Conservation (phyloP, 2,329 filamentous ascomycete genomes). For the Phymatotrichopsis omnivora region DNA sequence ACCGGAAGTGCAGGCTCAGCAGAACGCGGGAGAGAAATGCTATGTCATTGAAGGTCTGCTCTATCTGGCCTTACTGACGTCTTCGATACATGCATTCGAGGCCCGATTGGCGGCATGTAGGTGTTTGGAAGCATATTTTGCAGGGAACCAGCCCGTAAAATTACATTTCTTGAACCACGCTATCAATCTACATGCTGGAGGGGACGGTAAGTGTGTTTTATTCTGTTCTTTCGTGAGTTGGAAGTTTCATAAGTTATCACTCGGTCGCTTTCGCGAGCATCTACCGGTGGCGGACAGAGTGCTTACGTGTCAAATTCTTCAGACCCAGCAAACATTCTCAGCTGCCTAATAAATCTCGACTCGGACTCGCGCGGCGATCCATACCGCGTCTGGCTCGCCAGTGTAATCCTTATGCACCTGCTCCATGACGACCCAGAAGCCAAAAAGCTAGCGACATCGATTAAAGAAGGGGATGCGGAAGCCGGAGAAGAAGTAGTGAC, state of each 20-base stretch:
- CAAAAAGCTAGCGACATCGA: slow-evolving; percentile 66
- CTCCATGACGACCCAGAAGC: slow-evolving; percentile 69
- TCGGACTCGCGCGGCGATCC: slow-evolving; percentile 55
- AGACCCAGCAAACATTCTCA: slow-evolving; percentile 78
- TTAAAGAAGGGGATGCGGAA: slow-evolving; percentile 80
- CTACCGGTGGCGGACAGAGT: not conserved
- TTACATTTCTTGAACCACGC: slow-evolving; percentile 78
- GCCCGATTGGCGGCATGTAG: slow-evolving; percentile 75
- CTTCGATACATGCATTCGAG: slow-evolving; percentile 60
- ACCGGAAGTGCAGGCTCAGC: slow-evolving; percentile 37
- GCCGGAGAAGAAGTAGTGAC: slow-evolving; percentile 92
- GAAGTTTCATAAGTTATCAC: too few species aligned
- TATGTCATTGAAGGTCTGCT: slow-evolving; percentile 92
- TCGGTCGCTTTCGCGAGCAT: too few species aligned
- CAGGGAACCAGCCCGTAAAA: slow-evolving; percentile 67
- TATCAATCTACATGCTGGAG: slow-evolving; percentile 62
- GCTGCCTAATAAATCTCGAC: slow-evolving; percentile 59
- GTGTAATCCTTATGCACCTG: slow-evolving; percentile 75
- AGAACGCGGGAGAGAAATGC: slow-evolving; percentile 50
- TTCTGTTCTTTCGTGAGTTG: too few species aligned
- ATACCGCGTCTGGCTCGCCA: slow-evolving; percentile 82
- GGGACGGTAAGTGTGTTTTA: slow-evolving; percentile 22
- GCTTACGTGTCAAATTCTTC: too few species aligned
- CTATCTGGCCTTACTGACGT: slow-evolving; percentile 64
- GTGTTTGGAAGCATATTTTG: slow-evolving; percentile 88